Evolutionary conservation across 345 rosid species (phyloP), one percentile per base, ranked within the genome.

Genomic region (Populus deltoides): DNA sequence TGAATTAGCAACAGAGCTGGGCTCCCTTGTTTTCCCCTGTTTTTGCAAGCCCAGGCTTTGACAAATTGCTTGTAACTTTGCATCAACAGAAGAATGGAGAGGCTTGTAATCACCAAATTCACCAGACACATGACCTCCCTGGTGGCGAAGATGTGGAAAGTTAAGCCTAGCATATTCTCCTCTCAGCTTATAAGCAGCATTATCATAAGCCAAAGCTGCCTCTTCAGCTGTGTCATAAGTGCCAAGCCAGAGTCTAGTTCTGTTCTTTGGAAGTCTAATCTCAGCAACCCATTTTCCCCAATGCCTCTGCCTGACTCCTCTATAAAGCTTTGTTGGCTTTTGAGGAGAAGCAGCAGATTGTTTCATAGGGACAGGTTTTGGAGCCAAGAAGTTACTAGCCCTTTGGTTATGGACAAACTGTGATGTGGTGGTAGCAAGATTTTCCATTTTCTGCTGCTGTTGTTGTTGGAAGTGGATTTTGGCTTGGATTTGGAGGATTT

Each of bases 241-340:
- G 65, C 98, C 98, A 16, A 94, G 95, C 98, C 98, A 94, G 68
- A 94, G 94, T 16, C 98, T 85, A 15, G 97, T 93, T 0, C 98
- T 82, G 89, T 93, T 93, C 89, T 83, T 95, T 12, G 99, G 99
- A 24, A 95, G 91, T 11, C 88, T 80, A 61, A 57, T 78, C 79
- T 82, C 20, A 80, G 86, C 72, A 72, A 74, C 85, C 85, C 85
- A 82, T 57, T 82, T 82, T 11, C 85, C 85, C 85, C 85, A 82
- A 49, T 82, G 85, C 15, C 85, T 70, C 70, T 82, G 85, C 74
- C 85, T 61, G 16, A 82, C 85, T 15, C 85, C 85, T 25, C 85
- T 51, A 31, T 82, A 82, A 47, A 82, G 85, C 55, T 82, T 82
- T 10, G 71, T 71, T 39, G 85, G 73, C 66, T 82, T 82, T 0